These are phyloP conservation scores for Purpureocillium takamizusanense DNA, from an alignment of 2,329 filamentous ascomycete species.

Conservation along the genomic window DNA sequence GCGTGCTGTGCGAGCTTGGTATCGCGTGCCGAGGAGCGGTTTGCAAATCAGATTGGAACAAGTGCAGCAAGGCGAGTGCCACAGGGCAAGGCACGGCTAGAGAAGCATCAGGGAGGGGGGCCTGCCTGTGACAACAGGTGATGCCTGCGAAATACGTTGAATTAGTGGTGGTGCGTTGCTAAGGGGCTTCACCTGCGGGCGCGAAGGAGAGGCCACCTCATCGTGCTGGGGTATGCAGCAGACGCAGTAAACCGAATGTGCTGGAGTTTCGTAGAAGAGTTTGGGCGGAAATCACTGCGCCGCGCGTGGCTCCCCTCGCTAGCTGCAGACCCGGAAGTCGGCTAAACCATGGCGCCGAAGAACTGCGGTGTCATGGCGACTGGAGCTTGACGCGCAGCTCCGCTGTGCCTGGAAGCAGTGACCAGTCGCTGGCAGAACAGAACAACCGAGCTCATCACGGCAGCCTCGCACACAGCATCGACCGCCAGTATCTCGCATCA, in stretches of 20 bases:
- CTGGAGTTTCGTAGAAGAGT: slow-evolving; percentile 1
- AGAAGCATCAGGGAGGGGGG: no score
- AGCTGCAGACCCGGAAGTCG: no score
- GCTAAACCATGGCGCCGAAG: slow-evolving; percentile 17
- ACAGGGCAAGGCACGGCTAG: no score
- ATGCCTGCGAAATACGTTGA: no score
- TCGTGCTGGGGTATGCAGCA: slow-evolving; percentile 6
- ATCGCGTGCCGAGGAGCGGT: slow-evolving; percentile 1
- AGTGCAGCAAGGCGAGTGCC: no score
- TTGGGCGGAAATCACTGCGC: not conserved
- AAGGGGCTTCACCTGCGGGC: slow-evolving; percentile 11
- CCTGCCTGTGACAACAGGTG: no score
- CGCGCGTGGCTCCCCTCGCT: no score
- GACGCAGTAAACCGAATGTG: slow-evolving; percentile 1
- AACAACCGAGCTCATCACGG: slow-evolving; percentile 22
- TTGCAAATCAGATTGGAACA: no score
- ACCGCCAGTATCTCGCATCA: slow-evolving; percentile 11
- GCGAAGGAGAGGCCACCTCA: slow-evolving; percentile 22
- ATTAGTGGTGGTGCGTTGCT: slow-evolving; percentile 3
- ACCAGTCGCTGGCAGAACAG: slow-evolving; percentile 14
- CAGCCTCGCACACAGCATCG: no score
- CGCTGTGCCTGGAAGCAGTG: slow-evolving; percentile 21
- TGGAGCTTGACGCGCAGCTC: slow-evolving; percentile 29
- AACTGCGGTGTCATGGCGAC: slow-evolving; percentile 1
- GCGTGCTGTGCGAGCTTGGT: slow-evolving; percentile 3